Evolutionary conservation across 2,329 filamentous ascomycete species (phyloP).

Genomic region (Aureobasidium sp.): DNA sequence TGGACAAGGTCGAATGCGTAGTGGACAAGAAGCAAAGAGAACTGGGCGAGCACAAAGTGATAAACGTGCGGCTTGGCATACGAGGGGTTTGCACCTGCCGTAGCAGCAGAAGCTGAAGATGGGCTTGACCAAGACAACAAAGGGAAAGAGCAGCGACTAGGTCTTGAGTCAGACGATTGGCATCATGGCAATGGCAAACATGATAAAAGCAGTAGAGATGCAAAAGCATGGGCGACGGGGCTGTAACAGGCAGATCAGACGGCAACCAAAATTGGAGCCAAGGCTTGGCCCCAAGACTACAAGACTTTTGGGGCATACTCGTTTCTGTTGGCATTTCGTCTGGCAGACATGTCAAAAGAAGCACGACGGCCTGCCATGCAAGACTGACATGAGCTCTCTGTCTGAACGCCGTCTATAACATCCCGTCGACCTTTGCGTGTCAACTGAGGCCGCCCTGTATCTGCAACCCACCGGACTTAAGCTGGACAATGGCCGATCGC

Average conservation of each 20-base stretch:
- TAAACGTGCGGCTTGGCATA: constrained; percentile 6
- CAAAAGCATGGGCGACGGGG: not conserved
- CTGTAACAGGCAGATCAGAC: not conserved
- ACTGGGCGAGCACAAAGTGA: not conserved
- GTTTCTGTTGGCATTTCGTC: not conserved
- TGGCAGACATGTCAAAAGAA: constrained; percentile 10
- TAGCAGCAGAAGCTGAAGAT: not conserved
- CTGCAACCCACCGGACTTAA: not conserved
- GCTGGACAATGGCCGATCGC: constrained; percentile 10
- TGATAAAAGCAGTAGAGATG: not conserved
- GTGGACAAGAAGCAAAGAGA: not conserved
- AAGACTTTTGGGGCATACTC: not conserved
- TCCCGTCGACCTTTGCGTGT: not conserved
- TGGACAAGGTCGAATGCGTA: not conserved
- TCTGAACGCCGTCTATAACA: not conserved
- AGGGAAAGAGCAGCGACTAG: not conserved
- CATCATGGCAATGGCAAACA: not conserved
- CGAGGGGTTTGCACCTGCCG: not conserved
- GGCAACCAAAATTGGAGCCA: not conserved
- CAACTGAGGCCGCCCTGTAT: not conserved
- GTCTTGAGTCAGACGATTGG: not conserved
- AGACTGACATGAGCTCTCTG: not conserved
- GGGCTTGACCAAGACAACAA: not conserved
- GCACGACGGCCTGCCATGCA: constrained; percentile 5
- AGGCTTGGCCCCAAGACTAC: not conserved